These are phyloP conservation scores for Coniochaeta hoffmannii DNA, from an alignment of 2,329 filamentous ascomycete genomes.

Conservation along the genomic window DNA sequence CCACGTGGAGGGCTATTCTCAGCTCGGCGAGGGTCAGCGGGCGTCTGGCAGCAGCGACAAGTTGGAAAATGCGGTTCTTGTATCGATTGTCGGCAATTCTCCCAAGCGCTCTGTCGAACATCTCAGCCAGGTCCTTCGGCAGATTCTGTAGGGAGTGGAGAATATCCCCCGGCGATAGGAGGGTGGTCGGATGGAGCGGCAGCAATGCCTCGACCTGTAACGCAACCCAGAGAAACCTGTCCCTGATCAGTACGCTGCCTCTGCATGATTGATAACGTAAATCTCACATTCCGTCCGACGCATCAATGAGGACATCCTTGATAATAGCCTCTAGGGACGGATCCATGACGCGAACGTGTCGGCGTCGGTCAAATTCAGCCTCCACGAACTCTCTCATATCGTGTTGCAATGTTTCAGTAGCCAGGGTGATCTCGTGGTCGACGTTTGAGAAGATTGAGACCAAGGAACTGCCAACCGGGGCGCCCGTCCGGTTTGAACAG, in stretches of 20 bases:
- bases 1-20: background rate
- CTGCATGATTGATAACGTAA: background rate
- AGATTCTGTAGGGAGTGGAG: background rate
- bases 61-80: background rate
- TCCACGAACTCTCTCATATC: background rate
- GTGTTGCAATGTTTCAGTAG: background rate
- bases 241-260: background rate
- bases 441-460: background rate
- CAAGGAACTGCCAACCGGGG: background rate
- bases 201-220: conserved; percentile 1
- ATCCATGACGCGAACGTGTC: background rate
- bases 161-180: background rate
- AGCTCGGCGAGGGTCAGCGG: background rate
- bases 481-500: background rate
- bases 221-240: conserved; percentile 2
- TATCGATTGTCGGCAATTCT: background rate
- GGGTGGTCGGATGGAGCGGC: background rate
- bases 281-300: conserved; percentile 3
- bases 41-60: background rate
- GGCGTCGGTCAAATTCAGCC: conserved; percentile 2
- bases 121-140: background rate
- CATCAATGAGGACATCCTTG: background rate
- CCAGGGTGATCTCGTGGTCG: background rate
- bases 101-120: background rate
- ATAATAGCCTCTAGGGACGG: background rate